Conservation (phyloP, 805 yeast genomes). For the Metschnikowia kunwiensis region DNA sequence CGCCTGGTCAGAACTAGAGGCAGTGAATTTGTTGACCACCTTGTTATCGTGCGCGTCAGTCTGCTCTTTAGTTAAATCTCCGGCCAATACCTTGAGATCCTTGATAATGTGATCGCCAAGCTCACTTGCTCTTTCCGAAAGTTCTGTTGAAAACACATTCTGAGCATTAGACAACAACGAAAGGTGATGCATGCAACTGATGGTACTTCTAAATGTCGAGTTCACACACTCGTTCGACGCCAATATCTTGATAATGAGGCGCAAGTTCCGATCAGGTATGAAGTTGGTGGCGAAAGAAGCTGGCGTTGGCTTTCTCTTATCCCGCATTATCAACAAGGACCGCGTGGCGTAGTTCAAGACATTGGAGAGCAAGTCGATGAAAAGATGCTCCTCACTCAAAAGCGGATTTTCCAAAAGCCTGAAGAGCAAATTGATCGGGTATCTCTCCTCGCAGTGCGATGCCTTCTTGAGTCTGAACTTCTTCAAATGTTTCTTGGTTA, state of each 20-base stretch:
- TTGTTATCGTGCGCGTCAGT: constrained; percentile 42
- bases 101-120: constrained; percentile 53
- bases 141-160: constrained; percentile 60
- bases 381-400: constrained; percentile 67
- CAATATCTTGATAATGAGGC: constrained; percentile 61
- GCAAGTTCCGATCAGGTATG: constrained; percentile 61
- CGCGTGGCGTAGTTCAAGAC: constrained; percentile 74
- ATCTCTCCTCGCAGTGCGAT: constrained; percentile 40
- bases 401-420: constrained; percentile 57
- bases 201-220: constrained; percentile 77
- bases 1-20: constrained; percentile 83
- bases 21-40: constrained; percentile 64
- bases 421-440: constrained; percentile 71
- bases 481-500: constrained; percentile 30
- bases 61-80: constrained; percentile 36
- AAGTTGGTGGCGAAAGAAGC: constrained; percentile 39
- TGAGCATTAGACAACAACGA: constrained; percentile 60
- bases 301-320: constrained; percentile 25
- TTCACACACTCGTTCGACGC: constrained; percentile 82
- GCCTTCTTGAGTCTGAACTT: constrained; percentile 34
- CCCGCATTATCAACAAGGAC: constrained; percentile 54
- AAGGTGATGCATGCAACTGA: constrained; percentile 76
- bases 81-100: constrained; percentile 52
- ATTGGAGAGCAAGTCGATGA: constrained; percentile 74
- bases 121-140: constrained; percentile 59